Conservation (phyloP, 192 early-diverging fungal species). For the Coemansia sp. region DNA sequence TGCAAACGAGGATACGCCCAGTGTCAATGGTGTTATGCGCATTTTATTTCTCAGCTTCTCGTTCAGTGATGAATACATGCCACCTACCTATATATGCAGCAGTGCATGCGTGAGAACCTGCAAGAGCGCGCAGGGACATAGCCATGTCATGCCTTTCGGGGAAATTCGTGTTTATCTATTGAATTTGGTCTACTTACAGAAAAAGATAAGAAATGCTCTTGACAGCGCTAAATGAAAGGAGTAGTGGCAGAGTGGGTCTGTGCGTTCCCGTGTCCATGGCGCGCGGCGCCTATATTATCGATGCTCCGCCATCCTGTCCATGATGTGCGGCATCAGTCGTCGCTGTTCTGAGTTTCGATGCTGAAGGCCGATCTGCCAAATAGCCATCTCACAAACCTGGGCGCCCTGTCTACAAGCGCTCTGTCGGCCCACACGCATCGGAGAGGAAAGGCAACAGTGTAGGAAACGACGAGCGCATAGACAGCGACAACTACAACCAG, state of each 20-base stretch:
- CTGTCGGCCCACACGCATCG: constrained; percentile 22
- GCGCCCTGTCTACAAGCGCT: constrained; percentile 37
- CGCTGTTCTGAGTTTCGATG: not conserved
- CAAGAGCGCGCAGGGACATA: too few species aligned
- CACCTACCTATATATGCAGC: too few species aligned
- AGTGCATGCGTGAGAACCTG: too few species aligned
- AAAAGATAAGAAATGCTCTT: too few species aligned
- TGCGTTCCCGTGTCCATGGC: not conserved
- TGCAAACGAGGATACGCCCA: too few species aligned
- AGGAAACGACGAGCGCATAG: constrained; percentile 27
- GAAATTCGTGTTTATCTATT: too few species aligned
- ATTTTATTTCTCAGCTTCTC: too few species aligned
- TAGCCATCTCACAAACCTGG: constrained; percentile 26
- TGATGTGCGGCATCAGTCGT: not conserved
- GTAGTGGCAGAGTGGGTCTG: not conserved
- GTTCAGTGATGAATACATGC: too few species aligned
- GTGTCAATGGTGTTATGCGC: too few species aligned
- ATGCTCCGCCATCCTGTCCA: not conserved
- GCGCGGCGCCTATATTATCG: not conserved
- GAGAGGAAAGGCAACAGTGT: constrained; percentile 39
- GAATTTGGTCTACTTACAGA: too few species aligned
- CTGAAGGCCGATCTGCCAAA: constrained; percentile 28
- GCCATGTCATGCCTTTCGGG: too few species aligned
- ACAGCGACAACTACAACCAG: constrained; percentile 28
- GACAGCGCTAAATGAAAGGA: too few species aligned